Percentiles rank a stretch among this genome's conserved stretches.
phyloP scores from a whole-genome alignment of 2,329 filamentous ascomycete species.

The Arthrobotrys megalospora region DNA sequence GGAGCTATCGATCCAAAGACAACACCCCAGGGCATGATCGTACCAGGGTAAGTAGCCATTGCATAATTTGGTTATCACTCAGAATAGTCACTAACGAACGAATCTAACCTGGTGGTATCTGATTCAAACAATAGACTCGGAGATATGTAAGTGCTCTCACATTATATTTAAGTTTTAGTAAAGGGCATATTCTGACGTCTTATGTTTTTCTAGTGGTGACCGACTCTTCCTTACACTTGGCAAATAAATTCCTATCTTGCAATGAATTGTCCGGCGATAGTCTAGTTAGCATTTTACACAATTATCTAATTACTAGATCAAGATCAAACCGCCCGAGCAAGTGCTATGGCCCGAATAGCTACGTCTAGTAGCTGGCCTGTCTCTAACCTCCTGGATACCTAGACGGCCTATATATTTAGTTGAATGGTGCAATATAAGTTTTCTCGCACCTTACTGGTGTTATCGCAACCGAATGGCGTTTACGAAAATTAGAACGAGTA shows the following conservation, averaged over 20 bases:
- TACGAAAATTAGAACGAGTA: neutral
- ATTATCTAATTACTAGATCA: no score
- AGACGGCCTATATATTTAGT: no score
- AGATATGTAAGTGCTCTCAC: constrained; percentile 51
- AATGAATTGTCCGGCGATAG: neutral
- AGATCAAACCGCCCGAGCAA: neutral
- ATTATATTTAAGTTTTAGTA: neutral
- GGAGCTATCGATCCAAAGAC: constrained; percentile 66
- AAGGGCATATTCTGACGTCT: constrained; percentile 8
- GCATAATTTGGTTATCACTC: neutral
- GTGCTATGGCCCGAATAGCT: neutral
- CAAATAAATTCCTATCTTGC: constrained; percentile 21
- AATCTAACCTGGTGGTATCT: neutral
- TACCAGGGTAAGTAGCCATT: constrained; percentile 50
- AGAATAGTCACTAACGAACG: neutral
- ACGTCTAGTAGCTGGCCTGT: neutral
- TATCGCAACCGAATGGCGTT: no score
- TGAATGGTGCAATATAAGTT: no score
- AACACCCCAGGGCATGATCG: constrained; percentile 51
- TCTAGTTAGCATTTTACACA: neutral
- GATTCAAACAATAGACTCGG: constrained; percentile 38
- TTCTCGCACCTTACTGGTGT: no score
- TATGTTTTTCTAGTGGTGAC: constrained; percentile 35
- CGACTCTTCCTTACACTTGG: constrained; percentile 59
- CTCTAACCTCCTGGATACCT: no score